These are phyloP conservation scores for Fistulinella prunicolor DNA, from an alignment of 768 basidiomycete species.

Conservation along the genomic window DNA sequence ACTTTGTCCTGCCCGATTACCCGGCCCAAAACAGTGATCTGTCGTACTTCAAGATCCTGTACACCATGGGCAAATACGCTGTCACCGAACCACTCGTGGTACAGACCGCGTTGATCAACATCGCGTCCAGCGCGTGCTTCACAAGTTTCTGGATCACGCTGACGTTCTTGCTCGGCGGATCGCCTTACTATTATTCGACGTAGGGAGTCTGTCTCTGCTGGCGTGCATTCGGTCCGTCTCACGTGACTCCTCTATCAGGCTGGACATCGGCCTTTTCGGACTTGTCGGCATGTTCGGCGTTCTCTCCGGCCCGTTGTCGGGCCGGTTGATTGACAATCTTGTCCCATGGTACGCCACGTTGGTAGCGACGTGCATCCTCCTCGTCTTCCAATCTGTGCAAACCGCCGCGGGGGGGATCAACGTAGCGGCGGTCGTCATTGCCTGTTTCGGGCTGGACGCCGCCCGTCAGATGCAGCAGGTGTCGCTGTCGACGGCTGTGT, in stretches of 20 bases:
- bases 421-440: constrained; percentile 67
- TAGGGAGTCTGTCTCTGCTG: constrained; percentile 21
- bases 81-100: constrained; percentile 78
- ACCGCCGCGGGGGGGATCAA: constrained; percentile 66
- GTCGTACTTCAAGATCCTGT: constrained; percentile 66
- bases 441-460: constrained; percentile 68
- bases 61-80: constrained; percentile 73
- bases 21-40: constrained; percentile 68
- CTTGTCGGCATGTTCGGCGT: constrained; percentile 73
- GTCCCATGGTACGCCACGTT: constrained; percentile 79
- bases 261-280: constrained; percentile 70
- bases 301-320: constrained; percentile 63
- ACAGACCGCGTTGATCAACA: constrained; percentile 60
- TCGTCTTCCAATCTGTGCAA: constrained; percentile 60
- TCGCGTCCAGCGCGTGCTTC: constrained; percentile 58
- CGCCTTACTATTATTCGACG: constrained; percentile 77
- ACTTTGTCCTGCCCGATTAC: constrained; percentile 75
- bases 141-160: constrained; percentile 69
- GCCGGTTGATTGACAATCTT: constrained; percentile 64
- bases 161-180: constrained; percentile 77
- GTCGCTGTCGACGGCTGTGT: constrained; percentile 57
- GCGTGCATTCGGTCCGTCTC: neutral
- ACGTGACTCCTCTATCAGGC: constrained; percentile 24
- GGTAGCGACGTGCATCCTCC: constrained; percentile 44
- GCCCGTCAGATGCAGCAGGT: constrained; percentile 76